These are phyloP conservation scores for Tillandsia fasciculata DNA, from an alignment of 176 grass and related monocot species.

Conservation along the genomic window DNA sequence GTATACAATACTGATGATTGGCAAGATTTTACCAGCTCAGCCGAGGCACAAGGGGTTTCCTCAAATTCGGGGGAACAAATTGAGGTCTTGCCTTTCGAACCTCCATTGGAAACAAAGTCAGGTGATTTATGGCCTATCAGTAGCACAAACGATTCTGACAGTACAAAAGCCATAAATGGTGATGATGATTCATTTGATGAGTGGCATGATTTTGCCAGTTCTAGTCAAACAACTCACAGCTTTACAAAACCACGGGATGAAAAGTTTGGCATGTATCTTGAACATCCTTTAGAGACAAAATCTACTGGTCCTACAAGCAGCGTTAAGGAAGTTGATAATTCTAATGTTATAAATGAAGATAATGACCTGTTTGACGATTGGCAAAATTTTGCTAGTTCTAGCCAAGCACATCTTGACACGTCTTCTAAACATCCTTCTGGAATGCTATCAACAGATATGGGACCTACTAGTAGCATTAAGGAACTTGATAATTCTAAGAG, in stretches of 20 bases:
- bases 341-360: slow-evolving; percentile 15
- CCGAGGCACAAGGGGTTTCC: slow-evolving; percentile 28
- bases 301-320: slow-evolving; percentile 28
- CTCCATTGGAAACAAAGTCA: slow-evolving; percentile 17
- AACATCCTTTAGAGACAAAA: slow-evolving; percentile 34
- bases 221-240: slow-evolving; percentile 18
- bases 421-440: slow-evolving; percentile 22
- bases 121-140: slow-evolving; percentile 14
- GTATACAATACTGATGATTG: slow-evolving; percentile 41
- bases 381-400: slow-evolving; percentile 54
- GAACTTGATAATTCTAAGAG: slow-evolving; percentile 30
- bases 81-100: slow-evolving; percentile 17
- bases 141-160: slow-evolving; percentile 22
- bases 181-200: slow-evolving; percentile 40
- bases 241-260: slow-evolving; percentile 19
- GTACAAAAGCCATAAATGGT: slow-evolving; percentile 15
- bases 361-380: slow-evolving; percentile 34
- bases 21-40: slow-evolving; percentile 40
- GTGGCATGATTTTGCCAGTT: slow-evolving; percentile 52
- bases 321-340: slow-evolving; percentile 25
- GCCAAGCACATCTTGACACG: slow-evolving; percentile 3
- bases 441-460: slow-evolving; percentile 27
- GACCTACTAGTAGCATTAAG: slow-evolving; percentile 14
- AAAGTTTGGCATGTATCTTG: slow-evolving; percentile 19
- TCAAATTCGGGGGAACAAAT: slow-evolving; percentile 24